Evolutionary conservation across 2,329 filamentous ascomycete genomes (phyloP).

Genomic region (Botrytis fabae): DNA sequence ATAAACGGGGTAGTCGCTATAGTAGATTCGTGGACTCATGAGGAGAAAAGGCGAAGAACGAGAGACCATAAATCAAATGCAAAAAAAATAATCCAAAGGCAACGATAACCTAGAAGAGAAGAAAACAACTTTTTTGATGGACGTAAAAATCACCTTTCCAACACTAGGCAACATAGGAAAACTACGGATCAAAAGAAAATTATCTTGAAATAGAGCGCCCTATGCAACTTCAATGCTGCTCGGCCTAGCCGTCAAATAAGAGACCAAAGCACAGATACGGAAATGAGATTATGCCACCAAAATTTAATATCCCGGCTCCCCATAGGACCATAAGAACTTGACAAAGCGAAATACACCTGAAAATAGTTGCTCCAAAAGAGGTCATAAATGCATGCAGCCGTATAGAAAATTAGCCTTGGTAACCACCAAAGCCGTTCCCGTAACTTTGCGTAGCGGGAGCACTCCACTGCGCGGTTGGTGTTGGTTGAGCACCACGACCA

Average conservation of each 20-base stretch:
- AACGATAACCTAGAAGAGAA: slow-evolving; percentile 40
- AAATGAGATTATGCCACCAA: slow-evolving; percentile 32
- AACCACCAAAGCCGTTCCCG: slow-evolving; percentile 62
- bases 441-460: slow-evolving; percentile 61
- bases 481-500: slow-evolving; percentile 65
- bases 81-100: slow-evolving; percentile 34
- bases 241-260: slow-evolving; percentile 33
- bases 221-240: slow-evolving; percentile 38
- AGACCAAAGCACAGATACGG: slow-evolving; percentile 34
- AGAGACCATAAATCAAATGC: slow-evolving; percentile 37
- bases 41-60: slow-evolving; percentile 37
- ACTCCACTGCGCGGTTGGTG: slow-evolving; percentile 43
- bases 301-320: slow-evolving; percentile 34
- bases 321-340: slow-evolving; percentile 28
- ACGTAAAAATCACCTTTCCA: slow-evolving; percentile 38
- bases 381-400: slow-evolving; percentile 18
- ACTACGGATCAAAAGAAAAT: slow-evolving; percentile 35
- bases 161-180: slow-evolving; percentile 36
- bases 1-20: slow-evolving; percentile 43
- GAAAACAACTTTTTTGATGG: slow-evolving; percentile 40
- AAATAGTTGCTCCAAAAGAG: slow-evolving; percentile 23
- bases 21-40: slow-evolving; percentile 44
- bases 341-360: slow-evolving; percentile 29
- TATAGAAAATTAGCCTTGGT: slow-evolving; percentile 53
- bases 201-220: slow-evolving; percentile 35